Percentiles rank a stretch among this genome's conserved stretches.
Conservation (phyloP, 441 rosid genomes). For the Gossypium trilobum region DNA sequence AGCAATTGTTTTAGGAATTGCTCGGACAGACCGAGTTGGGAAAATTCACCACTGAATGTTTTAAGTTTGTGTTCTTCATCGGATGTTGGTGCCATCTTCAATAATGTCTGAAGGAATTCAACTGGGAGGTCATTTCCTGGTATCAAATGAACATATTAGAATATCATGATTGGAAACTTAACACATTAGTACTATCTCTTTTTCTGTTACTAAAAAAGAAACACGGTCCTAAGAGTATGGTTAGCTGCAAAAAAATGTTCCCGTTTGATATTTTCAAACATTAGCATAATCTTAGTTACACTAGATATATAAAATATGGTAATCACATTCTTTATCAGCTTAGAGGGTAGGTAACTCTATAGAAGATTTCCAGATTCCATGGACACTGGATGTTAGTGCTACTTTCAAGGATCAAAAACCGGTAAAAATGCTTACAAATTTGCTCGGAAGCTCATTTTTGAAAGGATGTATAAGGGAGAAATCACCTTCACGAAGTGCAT, state of each 20-base stretch:
- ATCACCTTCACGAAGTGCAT: constrained; percentile 82
- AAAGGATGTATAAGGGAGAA: constrained; percentile 2
- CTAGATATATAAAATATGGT: too few relatives aligned
- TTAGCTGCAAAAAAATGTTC: too few relatives aligned
- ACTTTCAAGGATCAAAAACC: background rate
- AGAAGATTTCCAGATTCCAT: background rate
- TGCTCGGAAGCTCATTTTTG: background rate
- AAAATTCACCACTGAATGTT: constrained; percentile 56
- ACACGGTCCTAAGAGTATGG: too few relatives aligned
- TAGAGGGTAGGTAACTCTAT: background rate
- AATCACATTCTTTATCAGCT: too few relatives aligned
- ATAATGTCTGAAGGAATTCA: constrained; percentile 69
- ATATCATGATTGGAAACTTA: constrained; percentile 14
- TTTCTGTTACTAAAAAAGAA: background rate
- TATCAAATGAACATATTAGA: constrained; percentile 27
- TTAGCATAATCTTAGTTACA: too few relatives aligned
- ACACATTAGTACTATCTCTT: background rate
- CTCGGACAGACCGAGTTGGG: constrained; percentile 83
- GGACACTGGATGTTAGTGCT: background rate
- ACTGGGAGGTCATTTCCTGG: constrained; percentile 83
- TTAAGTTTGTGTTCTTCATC: constrained; percentile 92
- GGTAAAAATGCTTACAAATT: background rate
- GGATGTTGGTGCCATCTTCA: constrained; percentile 84
- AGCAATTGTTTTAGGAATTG: constrained; percentile 72
- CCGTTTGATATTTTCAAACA: background rate